Conservation (phyloP, 352 stramenopile genomes). For the Globisporangium nunn region DNA sequence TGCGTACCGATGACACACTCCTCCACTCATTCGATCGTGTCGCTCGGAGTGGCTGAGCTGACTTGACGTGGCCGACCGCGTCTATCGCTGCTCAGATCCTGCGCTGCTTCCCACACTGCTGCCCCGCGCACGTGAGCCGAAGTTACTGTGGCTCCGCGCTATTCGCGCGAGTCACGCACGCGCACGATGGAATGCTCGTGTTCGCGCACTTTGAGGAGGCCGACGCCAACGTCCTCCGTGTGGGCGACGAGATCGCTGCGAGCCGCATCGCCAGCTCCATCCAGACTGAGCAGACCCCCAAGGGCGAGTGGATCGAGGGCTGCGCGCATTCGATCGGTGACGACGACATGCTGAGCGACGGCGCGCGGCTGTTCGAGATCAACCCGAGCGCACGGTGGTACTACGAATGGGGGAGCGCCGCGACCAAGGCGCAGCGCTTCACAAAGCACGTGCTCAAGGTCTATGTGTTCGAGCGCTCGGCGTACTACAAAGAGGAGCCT, state of each 20-base stretch:
- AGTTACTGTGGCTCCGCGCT: constrained; percentile 65
- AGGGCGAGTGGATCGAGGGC: constrained; percentile 59
- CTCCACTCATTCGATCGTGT: not conserved
- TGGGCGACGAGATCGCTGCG: constrained; percentile 23
- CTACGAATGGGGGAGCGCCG: constrained; percentile 64
- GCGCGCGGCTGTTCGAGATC: constrained; percentile 41
- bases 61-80: not conserved
- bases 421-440: constrained; percentile 54
- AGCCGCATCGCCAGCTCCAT: constrained; percentile 25
- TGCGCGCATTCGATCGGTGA: constrained; percentile 8
- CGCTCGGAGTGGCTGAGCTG: not conserved
- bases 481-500: constrained; percentile 7
- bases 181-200: constrained; percentile 22
- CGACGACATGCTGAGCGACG: not conserved
- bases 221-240: constrained; percentile 18
- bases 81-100: constrained; percentile 33
- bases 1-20: not conserved
- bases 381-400: constrained; percentile 54
- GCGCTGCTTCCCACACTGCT: constrained; percentile 70
- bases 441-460: constrained; percentile 51
- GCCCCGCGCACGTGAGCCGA: constrained; percentile 48
- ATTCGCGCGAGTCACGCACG: constrained; percentile 27
- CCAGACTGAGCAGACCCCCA: constrained; percentile 53
- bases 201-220: constrained; percentile 53
- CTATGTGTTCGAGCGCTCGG: constrained; percentile 37